Evolutionary conservation across 805 yeast species (phyloP).

Genomic region (Saccharomyces kudriavzevii): DNA sequence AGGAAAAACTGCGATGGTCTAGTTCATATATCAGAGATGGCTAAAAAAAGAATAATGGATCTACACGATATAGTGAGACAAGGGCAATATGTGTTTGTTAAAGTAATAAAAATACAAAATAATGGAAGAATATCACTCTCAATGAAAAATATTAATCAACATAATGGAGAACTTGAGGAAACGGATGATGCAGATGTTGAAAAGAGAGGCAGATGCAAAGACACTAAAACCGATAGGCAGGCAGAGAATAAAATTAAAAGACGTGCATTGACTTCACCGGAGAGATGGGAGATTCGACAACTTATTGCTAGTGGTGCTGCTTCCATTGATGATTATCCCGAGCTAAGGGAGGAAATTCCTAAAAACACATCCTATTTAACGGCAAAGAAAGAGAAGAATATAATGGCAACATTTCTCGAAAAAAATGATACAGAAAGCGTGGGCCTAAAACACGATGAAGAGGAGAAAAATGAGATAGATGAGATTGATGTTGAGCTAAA

Average conservation of each 20-base stretch:
- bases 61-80: constrained; percentile 51
- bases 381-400: constrained; percentile 7
- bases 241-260: constrained; percentile 16
- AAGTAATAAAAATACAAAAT: constrained; percentile 40
- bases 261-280: constrained; percentile 68
- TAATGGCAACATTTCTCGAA: constrained; percentile 10
- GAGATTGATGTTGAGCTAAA: constrained; percentile 69
- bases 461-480: constrained; percentile 29
- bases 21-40: constrained; percentile 69
- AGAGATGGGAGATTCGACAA: constrained; percentile 84
- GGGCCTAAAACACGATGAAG: constrained; percentile 9
- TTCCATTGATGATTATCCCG: constrained; percentile 61
- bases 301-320: constrained; percentile 72
- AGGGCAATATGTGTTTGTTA: constrained; percentile 59
- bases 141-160: constrained; percentile 68
- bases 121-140: constrained; percentile 48
- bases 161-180: constrained; percentile 41
- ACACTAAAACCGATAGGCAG: background rate
- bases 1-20: constrained; percentile 44
- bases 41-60: constrained; percentile 39
- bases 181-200: constrained; percentile 5
- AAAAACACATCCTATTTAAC: constrained; percentile 12
- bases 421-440: constrained; percentile 7
- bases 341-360: constrained; percentile 36
- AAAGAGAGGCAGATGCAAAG: constrained; percentile 8